Evolutionary conservation across 2,329 filamentous ascomycete genomes (phyloP), one percentile per base, ranked within the genome.

Genomic region (Blastomyces silverae): DNA sequence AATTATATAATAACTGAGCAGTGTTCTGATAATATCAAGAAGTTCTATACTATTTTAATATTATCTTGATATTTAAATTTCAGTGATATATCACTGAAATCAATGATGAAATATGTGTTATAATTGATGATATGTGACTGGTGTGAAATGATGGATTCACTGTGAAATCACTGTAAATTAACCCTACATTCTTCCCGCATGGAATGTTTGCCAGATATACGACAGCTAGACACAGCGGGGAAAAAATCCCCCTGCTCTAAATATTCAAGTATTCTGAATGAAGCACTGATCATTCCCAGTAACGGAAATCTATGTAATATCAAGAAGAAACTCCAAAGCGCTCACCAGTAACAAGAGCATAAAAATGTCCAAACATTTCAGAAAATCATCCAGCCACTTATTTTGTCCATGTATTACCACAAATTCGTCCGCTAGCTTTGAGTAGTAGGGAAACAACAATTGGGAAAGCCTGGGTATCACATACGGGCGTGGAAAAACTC

Each of bases 401-500:
- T 48, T 48, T 61, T 22, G 44, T 61, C 39, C 44, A 34, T 34
- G 22, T 48, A 50, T 61, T 13, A 28, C 11, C 55, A 17, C 58
- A 48, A 10, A 56, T 56, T 34, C 31, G 28, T 46, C 57, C 57
- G 17, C 57, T 59, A n/a, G n/a, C 5, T 13, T 34, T 3, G 25
- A 25, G 56, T 15, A 28, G 20, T 17, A 17, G 11, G 25, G 56
- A 44, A 44, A 44, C 6, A 44, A 20, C 22, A 28, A 59, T 2
- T 17, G 13, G 57, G 25, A 34, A 31, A 10, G 20, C 39, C 25
- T 17, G 56, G 57, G 46, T 50, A 56, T 53, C 64, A 62, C 37
- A 56, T 39, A 13, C 20, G 34, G 44, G 8, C 11, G 44, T 39
- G 52, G 31, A 55, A 44, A 61, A 46, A n/a, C 53, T 44, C 7